Evolutionary conservation across 2,329 filamentous ascomycete species (phyloP), one percentile per base, ranked within the genome.

Genomic region (Aaosphaeria arxii): DNA sequence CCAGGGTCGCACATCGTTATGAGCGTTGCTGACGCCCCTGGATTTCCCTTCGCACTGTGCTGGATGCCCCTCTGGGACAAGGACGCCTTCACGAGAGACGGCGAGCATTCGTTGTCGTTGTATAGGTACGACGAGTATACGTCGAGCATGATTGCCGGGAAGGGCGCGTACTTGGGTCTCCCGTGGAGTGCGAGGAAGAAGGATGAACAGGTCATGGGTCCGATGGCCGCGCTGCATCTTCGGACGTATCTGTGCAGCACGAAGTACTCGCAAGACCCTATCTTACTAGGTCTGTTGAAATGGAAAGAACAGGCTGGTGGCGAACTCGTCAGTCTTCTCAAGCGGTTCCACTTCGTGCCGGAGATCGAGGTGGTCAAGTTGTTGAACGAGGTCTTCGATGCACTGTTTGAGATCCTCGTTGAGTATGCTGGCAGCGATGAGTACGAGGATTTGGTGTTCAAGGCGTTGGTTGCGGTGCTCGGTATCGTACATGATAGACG

Each of bases 361-460:
- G 94, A 99, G 67, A 96, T 97, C 47, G 95, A 99, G 71, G 89
- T 99, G 32, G 94, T 99, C 53, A 99, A 97, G 74, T 80, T 97
- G 39, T 76, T 97, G 6, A 87, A 83, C 53, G 88, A 95, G 59
- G 91, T 97, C 1, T 86, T 99, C 45, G 89, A 96, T 67, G 84
- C 90, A 0, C 81, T 99, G 1, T 99, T 99, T 64, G 87, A 89
- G 5, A 91, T 96, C 30, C 76, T 97, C 30, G 89, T 95, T 30
- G 91, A 96, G 58, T 86, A 95, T 62, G 85, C 89, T n/a, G 90
- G 89, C 7, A 90, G 90, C 55, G 89, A 95, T 55, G 89, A 95
- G 63, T 91, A 91, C 54, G 94, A 97, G 63, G 92, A 97, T 62
- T 73, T 96, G 11, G 86, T 96, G 2, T 97, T 99, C 69, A 90